These are phyloP conservation scores for Gnomoniopsis sp. DNA, from an alignment of 2,329 filamentous ascomycete species.

Conservation along the genomic window DNA sequence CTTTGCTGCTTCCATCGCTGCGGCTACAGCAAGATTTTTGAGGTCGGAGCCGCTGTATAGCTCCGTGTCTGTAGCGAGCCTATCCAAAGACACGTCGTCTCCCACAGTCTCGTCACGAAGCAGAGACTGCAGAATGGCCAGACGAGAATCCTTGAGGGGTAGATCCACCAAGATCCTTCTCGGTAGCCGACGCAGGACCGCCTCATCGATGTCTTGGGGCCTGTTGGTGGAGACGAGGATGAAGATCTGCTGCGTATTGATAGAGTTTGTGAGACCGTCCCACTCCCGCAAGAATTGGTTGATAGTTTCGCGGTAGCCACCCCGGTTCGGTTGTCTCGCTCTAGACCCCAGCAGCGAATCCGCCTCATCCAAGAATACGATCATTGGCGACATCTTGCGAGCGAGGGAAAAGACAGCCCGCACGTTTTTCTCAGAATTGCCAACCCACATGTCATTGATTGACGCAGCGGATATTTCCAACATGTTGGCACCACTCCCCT, in stretches of 20 bases:
- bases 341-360: conserved; percentile 87
- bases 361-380: conserved; percentile 96
- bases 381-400: conserved; percentile 84
- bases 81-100: conserved; percentile 54
- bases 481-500: conserved; percentile 66
- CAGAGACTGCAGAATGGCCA: conserved; percentile 64
- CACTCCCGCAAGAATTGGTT: conserved; percentile 97
- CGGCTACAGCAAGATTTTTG: conserved; percentile 78
- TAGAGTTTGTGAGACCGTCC: conserved; percentile 78
- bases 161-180: conserved; percentile 71
- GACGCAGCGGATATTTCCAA: conserved; percentile 88
- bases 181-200: conserved; percentile 73
- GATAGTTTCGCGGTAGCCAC: conserved; percentile 81
- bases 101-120: conserved; percentile 66
- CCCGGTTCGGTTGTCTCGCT: conserved; percentile 60
- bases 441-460: conserved; percentile 95
- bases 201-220: conserved; percentile 91
- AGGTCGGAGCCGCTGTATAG: conserved; percentile 81
- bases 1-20: conserved; percentile 73
- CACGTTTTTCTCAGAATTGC: conserved; percentile 94
- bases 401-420: conserved; percentile 87
- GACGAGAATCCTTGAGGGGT: conserved; percentile 57
- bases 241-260: conserved; percentile 65
- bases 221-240: conserved; percentile 98
- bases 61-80: conserved; percentile 64